Conservation (phyloP, 768 basidiomycete genomes). For the Russula compacta region DNA sequence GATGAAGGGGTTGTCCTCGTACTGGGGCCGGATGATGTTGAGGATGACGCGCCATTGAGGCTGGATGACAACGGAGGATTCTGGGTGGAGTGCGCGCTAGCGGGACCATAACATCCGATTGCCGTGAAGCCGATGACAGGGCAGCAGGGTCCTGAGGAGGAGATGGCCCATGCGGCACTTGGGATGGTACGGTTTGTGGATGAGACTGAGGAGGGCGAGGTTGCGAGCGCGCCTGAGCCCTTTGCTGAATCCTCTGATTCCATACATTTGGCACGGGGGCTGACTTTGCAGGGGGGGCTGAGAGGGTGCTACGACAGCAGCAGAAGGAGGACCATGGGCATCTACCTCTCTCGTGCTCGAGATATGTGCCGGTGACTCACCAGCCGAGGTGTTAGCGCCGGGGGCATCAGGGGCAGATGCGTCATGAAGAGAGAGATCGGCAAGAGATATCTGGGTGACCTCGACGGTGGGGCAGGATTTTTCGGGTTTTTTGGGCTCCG, state of each 20-base stretch:
- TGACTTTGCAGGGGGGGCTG: constrained; percentile 16
- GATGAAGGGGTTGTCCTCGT: constrained; percentile 37
- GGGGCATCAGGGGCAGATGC: background rate
- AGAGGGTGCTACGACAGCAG: constrained; percentile 2
- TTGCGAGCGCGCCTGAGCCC: constrained; percentile 26
- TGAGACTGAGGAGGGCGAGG: constrained; percentile 18
- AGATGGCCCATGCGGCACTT: background rate
- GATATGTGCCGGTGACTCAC: constrained; percentile 1
- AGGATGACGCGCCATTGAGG: constrained; percentile 6
- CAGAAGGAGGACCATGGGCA: constrained; percentile 2
- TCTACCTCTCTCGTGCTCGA: background rate
- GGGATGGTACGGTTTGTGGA: constrained; percentile 6
- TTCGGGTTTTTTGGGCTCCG: constrained; percentile 1
- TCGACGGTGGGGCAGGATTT: constrained; percentile 4
- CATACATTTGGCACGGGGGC: constrained; percentile 33
- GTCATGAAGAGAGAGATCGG: constrained; percentile 7
- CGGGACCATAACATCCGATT: background rate
- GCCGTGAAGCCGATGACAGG: background rate
- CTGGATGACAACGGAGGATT: constrained; percentile 1
- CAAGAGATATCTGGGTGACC: background rate
- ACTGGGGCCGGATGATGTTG: constrained; percentile 5
- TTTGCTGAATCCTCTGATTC: constrained; percentile 36
- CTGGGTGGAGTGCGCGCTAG: constrained; percentile 1
- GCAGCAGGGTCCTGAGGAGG: background rate
- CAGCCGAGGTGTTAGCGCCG: background rate